Evolutionary conservation across 1,284 basidiomycete genomes (phyloP).

Genomic region (Chiua sp.): DNA sequence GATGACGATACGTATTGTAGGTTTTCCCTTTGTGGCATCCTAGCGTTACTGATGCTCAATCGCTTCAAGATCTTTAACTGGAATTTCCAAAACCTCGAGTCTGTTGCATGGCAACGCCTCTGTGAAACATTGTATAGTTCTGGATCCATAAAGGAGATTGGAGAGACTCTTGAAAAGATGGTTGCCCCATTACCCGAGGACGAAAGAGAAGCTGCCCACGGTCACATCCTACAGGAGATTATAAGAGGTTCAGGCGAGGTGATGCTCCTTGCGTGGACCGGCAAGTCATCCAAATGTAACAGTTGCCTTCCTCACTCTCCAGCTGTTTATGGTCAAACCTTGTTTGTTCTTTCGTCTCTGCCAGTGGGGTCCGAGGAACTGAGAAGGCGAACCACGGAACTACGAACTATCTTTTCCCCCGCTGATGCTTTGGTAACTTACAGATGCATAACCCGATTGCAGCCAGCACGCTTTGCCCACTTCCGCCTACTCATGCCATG

Average conservation of each 20-base stretch:
- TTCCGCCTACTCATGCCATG: slow-evolving; percentile 7
- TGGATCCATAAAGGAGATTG: background rate
- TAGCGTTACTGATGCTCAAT: background rate
- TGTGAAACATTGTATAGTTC: background rate
- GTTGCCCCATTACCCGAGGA: background rate
- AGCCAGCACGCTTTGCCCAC: slow-evolving; percentile 1
- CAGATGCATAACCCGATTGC: slow-evolving; percentile 1
- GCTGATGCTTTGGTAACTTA: background rate
- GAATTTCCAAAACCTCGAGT: background rate
- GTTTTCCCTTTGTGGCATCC: background rate
- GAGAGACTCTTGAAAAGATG: background rate
- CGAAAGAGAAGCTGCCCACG: background rate
- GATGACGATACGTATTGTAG: slow-evolving; percentile 3
- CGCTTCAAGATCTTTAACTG: slow-evolving; percentile 3
- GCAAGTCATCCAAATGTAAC: background rate
- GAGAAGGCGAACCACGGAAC: background rate
- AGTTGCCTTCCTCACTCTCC: slow-evolving; percentile 5
- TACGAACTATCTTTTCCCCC: background rate
- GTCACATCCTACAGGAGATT: background rate
- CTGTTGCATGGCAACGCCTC: background rate
- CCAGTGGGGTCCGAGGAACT: background rate
- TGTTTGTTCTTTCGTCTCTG: background rate
- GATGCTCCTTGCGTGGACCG: slow-evolving; percentile 1
- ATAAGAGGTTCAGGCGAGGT: background rate
- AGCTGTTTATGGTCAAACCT: background rate